phyloP scores from a whole-genome alignment of 371 early-diverging fungal species.

The Chytridiales sp. region DNA sequence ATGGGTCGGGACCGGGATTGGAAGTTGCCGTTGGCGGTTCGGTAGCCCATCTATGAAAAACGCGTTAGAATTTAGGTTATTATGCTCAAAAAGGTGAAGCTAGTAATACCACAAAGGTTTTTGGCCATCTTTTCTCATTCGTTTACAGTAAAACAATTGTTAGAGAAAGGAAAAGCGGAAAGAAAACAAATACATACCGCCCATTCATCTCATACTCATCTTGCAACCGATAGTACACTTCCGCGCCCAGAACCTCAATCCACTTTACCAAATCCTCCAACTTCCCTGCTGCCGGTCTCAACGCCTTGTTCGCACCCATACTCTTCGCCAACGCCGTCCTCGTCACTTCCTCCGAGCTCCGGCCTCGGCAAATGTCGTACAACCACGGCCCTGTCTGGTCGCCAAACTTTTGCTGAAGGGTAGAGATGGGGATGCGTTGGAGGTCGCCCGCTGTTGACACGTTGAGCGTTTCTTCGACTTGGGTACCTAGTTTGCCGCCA shows the following conservation, averaged over 20 bases:
- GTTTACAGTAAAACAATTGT: background rate
- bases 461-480: slow-evolving; percentile 61
- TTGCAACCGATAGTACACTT: slow-evolving; percentile 55
- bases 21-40: background rate
- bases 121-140: slow-evolving; percentile 56
- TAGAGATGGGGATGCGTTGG: slow-evolving; percentile 33
- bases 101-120: slow-evolving; percentile 39
- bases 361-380: slow-evolving; percentile 62
- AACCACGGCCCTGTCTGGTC: slow-evolving; percentile 48
- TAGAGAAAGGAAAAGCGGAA: background rate
- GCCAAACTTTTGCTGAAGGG: slow-evolving; percentile 35
- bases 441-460: slow-evolving; percentile 64
- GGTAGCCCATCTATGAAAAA: background rate
- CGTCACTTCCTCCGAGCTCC: slow-evolving; percentile 31
- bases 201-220: slow-evolving; percentile 51
- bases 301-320: slow-evolving; percentile 59
- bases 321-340: slow-evolving; percentile 55
- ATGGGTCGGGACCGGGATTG: slow-evolving; percentile 2
- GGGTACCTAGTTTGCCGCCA: slow-evolving; percentile 86
- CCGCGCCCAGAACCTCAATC: slow-evolving; percentile 56
- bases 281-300: slow-evolving; percentile 40
- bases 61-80: background rate
- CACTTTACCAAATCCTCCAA: slow-evolving; percentile 49
- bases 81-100: no score
- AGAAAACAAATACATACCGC: slow-evolving; percentile 2